A percentile compares a stretch with the other conserved stretches of the same genome.
Conservation (phyloP, 352 stramenopile species). For the Globisporangium nodosum region DNA sequence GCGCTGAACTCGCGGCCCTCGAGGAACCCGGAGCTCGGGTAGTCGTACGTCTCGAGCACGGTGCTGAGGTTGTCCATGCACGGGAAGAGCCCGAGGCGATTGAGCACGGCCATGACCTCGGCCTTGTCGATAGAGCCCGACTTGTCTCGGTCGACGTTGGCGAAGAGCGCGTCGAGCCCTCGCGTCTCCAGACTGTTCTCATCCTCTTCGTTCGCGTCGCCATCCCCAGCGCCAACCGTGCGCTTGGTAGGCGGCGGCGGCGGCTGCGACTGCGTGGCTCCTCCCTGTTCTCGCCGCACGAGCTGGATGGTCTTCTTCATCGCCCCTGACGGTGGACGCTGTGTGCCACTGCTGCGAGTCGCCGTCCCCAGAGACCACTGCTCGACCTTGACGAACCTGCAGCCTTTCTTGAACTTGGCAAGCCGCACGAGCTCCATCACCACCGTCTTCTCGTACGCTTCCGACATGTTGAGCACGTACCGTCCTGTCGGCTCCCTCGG, state of each 20-base stretch:
- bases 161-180: constrained; percentile 59
- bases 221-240: not conserved
- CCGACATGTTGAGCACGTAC: constrained; percentile 56
- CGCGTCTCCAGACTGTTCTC: constrained; percentile 49
- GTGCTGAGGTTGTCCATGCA: constrained; percentile 33
- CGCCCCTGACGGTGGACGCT: not conserved
- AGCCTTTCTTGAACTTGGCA: constrained; percentile 64
- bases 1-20: constrained; percentile 56
- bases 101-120: constrained; percentile 58
- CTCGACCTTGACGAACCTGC: constrained; percentile 57
- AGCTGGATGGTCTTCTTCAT: constrained; percentile 38
- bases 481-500: constrained; percentile 59
- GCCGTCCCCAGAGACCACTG: constrained; percentile 23
- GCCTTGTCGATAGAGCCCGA: constrained; percentile 47
- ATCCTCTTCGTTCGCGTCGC: constrained; percentile 12
- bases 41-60: constrained; percentile 49
- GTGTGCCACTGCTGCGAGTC: not conserved
- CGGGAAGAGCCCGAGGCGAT: constrained; percentile 62
- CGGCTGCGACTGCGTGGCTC: not conserved
- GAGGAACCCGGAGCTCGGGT: constrained; percentile 35
- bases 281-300: constrained; percentile 34
- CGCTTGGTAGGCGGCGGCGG: not conserved
- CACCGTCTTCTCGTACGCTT: constrained; percentile 82
- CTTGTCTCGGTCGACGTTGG: constrained; percentile 55
- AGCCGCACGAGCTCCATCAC: constrained; percentile 67